Percentiles rank a stretch among this genome's conserved stretches.
phyloP scores from a whole-genome alignment of 805 yeast genomes.

The Hanseniaspora pseudoguilliermondii region DNA sequence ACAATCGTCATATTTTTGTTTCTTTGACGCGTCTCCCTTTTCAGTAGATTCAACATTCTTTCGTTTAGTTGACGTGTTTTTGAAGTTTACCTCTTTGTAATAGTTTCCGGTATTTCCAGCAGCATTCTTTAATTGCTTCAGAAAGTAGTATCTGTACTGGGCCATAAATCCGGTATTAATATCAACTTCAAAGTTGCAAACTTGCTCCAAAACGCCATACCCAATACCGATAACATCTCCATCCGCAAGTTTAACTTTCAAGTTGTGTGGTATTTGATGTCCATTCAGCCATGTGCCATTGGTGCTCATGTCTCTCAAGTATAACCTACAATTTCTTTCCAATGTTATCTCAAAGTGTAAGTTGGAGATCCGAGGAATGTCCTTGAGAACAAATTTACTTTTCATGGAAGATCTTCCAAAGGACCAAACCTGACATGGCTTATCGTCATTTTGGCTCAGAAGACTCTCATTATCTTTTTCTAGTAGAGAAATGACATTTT shows the following conservation, averaged over 20 bases:
- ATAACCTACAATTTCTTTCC: constrained; percentile 40
- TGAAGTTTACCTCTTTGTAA: not conserved
- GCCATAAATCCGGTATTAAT: constrained; percentile 26
- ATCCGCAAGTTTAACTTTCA: constrained; percentile 69
- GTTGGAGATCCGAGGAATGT: constrained; percentile 57
- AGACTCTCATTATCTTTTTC: not conserved
- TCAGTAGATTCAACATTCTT: not conserved
- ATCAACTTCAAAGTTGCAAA: constrained; percentile 36
- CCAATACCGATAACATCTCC: constrained; percentile 94
- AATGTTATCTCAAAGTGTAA: constrained; percentile 63
- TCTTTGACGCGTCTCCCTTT: not conserved
- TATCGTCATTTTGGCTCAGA: constrained; percentile 1
- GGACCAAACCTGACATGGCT: constrained; percentile 33
- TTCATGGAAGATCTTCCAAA: constrained; percentile 56
- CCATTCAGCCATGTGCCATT: constrained; percentile 87
- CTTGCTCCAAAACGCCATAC: constrained; percentile 65
- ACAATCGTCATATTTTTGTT: too few relatives aligned
- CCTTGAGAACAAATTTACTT: constrained; percentile 51
- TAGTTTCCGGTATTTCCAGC: not conserved
- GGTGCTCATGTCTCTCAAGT: constrained; percentile 57
- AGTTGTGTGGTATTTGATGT: constrained; percentile 55
- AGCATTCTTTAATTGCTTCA: not conserved
- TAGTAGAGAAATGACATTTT: not conserved
- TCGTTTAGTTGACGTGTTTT: not conserved
- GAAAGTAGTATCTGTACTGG: constrained; percentile 2